phyloP scores from a whole-genome alignment of 306 rosid species.

The Spatholobus suberectus region DNA sequence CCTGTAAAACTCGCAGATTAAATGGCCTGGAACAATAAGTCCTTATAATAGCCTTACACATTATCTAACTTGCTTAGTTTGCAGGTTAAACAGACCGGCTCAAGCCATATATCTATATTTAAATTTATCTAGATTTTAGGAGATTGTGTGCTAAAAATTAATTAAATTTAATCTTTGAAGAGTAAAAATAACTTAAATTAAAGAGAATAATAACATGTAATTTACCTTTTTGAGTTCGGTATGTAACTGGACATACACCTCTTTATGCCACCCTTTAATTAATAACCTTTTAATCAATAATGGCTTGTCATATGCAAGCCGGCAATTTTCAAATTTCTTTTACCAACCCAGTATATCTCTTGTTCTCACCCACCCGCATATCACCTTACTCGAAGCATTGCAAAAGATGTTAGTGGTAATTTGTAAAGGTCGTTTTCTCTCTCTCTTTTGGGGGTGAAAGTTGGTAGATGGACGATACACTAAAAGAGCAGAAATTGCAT shows the following conservation, averaged over 20 bases:
- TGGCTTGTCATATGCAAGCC: neutral
- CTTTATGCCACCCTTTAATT: too few species aligned
- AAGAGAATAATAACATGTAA: neutral
- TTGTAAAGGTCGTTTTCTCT: neutral
- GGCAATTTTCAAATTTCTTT: neutral
- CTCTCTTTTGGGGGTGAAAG: neutral
- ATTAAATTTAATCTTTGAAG: neutral
- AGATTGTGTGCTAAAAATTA: neutral
- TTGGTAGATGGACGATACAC: neutral
- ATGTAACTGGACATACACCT: too few species aligned
- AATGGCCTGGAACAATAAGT: too few species aligned
- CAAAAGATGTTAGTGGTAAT: neutral
- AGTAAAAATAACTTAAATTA: neutral
- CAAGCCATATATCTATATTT: too few species aligned
- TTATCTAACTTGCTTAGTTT: too few species aligned
- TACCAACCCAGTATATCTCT: neutral
- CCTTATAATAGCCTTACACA: too few species aligned
- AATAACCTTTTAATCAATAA: too few species aligned
- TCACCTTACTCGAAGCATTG: neutral
- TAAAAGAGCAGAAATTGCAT: neutral
- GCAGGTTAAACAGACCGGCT: too few species aligned
- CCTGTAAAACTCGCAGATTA: too few species aligned
- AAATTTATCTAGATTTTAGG: neutral
- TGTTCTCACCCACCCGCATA: neutral
- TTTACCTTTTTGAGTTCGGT: too few species aligned